Percentiles rank a stretch among this genome's conserved stretches.
Conservation (phyloP, 2,329 filamentous ascomycete species). For the Colletotrichum caudatum region DNA sequence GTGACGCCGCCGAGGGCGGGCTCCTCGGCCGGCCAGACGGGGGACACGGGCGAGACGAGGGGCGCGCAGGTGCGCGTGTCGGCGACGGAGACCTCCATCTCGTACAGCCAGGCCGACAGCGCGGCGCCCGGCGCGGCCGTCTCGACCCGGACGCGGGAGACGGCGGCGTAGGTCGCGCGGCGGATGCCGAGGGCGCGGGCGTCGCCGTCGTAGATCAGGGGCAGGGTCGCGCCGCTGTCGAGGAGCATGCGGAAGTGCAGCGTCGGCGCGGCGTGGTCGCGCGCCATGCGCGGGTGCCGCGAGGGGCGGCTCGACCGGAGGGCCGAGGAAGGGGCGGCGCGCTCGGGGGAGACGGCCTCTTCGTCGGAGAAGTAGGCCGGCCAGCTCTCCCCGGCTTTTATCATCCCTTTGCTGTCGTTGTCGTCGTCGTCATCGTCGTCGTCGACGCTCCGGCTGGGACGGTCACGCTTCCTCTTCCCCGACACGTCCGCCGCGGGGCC, state of each 20-base stretch:
- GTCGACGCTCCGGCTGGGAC: background rate
- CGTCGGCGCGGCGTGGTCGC: conserved; percentile 45
- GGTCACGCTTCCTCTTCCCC: conserved; percentile 6
- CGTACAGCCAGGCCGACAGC: conserved; percentile 47
- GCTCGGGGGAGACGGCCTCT: background rate
- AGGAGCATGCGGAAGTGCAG: conserved; percentile 53
- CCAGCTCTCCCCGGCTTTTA: conserved; percentile 1
- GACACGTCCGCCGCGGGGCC: background rate
- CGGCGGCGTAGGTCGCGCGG: conserved; percentile 50
- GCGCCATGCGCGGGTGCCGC: conserved; percentile 21
- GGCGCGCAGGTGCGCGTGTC: conserved; percentile 46
- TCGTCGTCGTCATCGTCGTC: background rate
- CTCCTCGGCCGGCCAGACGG: conserved; percentile 42
- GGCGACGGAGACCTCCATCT: conserved; percentile 51
- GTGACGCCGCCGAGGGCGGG: conserved; percentile 40
- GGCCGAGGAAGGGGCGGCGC: background rate
- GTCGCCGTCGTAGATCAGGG: conserved; percentile 53
- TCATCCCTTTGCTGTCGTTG: background rate
- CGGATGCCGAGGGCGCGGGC: conserved; percentile 51
- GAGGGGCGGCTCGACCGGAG: background rate
- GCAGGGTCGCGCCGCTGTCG: conserved; percentile 58
- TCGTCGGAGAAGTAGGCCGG: background rate
- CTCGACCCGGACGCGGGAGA: conserved; percentile 49
- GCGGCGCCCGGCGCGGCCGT: conserved; percentile 44
- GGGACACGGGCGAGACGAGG: conserved; percentile 43